A percentile compares a stretch with the other conserved stretches of the same genome.
Conservation (phyloP, 805 yeast genomes). For the Ogataea henricii region DNA sequence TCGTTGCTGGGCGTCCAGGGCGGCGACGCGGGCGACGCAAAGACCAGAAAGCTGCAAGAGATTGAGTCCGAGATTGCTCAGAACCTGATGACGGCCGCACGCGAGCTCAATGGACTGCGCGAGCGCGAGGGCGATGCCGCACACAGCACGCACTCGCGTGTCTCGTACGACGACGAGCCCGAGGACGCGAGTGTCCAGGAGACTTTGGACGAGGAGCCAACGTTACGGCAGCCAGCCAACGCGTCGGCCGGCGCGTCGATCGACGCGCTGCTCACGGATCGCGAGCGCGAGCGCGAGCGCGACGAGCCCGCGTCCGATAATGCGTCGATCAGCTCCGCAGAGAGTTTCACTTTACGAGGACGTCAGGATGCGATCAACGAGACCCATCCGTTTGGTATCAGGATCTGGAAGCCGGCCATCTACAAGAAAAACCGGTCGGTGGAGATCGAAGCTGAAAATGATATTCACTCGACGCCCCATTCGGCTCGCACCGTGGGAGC, state of each 20-base stretch:
- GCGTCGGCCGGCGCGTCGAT: background rate
- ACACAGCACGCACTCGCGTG: constrained; percentile 19
- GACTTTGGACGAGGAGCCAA: constrained; percentile 17
- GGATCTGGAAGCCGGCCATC: constrained; percentile 97
- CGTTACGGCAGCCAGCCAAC: constrained; percentile 1
- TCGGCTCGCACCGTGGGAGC: constrained; percentile 53
- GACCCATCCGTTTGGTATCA: constrained; percentile 97
- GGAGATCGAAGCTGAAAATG: constrained; percentile 86
- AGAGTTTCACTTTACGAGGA: constrained; percentile 85
- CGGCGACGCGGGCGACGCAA: constrained; percentile 10
- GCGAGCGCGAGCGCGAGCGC: constrained; percentile 1
- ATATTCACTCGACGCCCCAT: constrained; percentile 75
- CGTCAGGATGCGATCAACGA: constrained; percentile 95
- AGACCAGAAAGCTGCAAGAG: constrained; percentile 22
- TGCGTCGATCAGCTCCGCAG: constrained; percentile 52
- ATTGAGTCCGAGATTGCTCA: constrained; percentile 32
- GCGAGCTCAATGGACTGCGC: constrained; percentile 27
- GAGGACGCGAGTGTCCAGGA: constrained; percentile 18
- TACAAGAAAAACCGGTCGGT: constrained; percentile 93
- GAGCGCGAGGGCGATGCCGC: constrained; percentile 33
- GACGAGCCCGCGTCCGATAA: constrained; percentile 37
- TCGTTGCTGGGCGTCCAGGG: constrained; percentile 6
- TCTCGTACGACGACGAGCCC: constrained; percentile 14
- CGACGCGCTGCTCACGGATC: background rate
- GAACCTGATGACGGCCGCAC: constrained; percentile 26